phyloP scores from a whole-genome alignment of 1,139 yeast species.

The Saccharomyces pastorianus region DNA sequence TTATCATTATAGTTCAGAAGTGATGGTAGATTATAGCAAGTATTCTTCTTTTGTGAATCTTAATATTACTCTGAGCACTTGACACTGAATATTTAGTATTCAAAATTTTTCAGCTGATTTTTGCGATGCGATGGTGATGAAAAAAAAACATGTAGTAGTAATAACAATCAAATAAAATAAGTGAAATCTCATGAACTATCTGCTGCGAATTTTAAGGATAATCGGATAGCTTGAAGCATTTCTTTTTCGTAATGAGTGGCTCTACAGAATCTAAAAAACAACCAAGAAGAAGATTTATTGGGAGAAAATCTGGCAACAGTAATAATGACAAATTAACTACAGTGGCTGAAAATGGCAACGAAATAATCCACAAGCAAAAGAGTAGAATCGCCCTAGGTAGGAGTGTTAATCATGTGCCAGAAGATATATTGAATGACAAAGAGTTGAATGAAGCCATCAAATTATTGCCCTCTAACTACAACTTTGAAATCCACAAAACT shows the following conservation, averaged over 20 bases:
- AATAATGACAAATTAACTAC: slow-evolving; percentile 12
- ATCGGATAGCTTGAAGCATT: neutral
- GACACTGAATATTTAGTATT: neutral
- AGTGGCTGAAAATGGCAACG: slow-evolving; percentile 13
- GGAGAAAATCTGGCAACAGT: slow-evolving; percentile 25
- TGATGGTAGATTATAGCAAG: neutral
- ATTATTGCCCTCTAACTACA: slow-evolving; percentile 80
- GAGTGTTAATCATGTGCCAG: slow-evolving; percentile 83
- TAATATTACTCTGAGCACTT: neutral
- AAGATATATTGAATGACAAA: slow-evolving; percentile 67
- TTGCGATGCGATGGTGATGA: neutral
- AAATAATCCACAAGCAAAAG: slow-evolving; percentile 29
- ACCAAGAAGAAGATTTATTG: slow-evolving; percentile 40
- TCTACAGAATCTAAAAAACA: neutral
- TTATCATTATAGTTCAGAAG: slow-evolving; percentile 49
- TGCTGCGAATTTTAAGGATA: neutral
- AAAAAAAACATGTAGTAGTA: neutral
- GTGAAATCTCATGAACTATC: neutral
- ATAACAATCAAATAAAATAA: neutral
- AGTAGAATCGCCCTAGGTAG: slow-evolving; percentile 36
- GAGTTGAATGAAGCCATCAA: slow-evolving; percentile 76
- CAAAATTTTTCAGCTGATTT: neutral
- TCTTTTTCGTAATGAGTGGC: neutral
- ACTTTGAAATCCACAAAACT: slow-evolving; percentile 92
- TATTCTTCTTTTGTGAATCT: neutral